phyloP scores from a whole-genome alignment of 2,329 filamentous ascomycete species.

The Colletotrichum siamense region DNA sequence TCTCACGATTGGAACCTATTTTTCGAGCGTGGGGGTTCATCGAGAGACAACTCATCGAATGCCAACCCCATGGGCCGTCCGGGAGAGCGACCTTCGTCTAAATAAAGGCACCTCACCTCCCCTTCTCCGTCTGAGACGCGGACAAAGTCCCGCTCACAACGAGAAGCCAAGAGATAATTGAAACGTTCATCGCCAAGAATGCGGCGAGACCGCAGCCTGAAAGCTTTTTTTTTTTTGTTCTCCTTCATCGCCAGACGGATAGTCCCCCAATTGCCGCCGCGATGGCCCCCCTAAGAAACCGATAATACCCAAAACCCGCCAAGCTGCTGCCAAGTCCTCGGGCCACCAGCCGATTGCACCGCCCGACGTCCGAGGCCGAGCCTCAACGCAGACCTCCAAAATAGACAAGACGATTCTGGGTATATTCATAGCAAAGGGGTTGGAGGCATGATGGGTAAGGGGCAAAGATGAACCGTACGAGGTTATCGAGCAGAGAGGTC shows the following conservation, averaged over 20 bases:
- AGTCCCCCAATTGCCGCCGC: neutral
- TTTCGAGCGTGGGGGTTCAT: neutral
- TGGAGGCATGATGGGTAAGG: neutral
- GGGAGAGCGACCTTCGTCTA: neutral
- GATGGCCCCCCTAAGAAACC: neutral
- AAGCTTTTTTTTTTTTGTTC: slow-evolving; percentile 10
- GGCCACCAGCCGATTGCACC: slow-evolving; percentile 2
- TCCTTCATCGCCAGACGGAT: neutral
- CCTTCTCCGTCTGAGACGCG: neutral
- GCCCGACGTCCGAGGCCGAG: slow-evolving; percentile 1
- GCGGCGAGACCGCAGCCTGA: neutral
- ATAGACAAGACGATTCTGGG: neutral
- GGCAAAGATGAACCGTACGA: neutral
- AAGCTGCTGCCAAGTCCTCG: slow-evolving; percentile 15
- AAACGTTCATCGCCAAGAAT: slow-evolving; percentile 19
- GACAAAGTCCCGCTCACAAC: neutral
- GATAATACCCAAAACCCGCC: slow-evolving; percentile 17
- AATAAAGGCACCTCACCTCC: neutral
- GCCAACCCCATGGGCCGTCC: neutral
- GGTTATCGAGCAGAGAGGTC: neutral
- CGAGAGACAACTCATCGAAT: neutral
- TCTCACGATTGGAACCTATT: neutral
- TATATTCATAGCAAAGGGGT: neutral
- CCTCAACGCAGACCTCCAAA: neutral
- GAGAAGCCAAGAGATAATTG: slow-evolving; percentile 10